Percentiles rank a stretch among this genome's conserved stretches.
Conservation (phyloP, 371 early-diverging fungal species). For the Saksenaea vasiformis region DNA sequence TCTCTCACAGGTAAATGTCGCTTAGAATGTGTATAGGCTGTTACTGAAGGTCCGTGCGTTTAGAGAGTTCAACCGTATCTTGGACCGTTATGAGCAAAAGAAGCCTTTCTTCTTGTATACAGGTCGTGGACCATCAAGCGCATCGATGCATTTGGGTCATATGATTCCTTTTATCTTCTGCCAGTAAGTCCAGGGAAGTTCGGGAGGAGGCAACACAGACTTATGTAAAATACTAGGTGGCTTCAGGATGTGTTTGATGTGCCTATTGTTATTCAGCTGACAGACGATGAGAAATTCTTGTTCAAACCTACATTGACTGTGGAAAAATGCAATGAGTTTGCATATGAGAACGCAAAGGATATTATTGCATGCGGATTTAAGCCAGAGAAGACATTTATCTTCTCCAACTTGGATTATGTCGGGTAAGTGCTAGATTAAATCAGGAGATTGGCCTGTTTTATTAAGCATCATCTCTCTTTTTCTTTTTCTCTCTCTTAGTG, state of each 20-base stretch:
- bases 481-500: conserved; percentile 53
- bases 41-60: neutral
- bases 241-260: conserved; percentile 98
- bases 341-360: conserved; percentile 92
- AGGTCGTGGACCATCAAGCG: conserved; percentile 98
- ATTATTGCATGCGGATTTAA: conserved; percentile 99
- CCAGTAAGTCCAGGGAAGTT: conserved; percentile 64
- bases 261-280: conserved; percentile 98
- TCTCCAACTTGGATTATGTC: conserved; percentile 92
- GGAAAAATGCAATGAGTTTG: conserved; percentile 84
- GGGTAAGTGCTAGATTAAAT: conserved; percentile 55
- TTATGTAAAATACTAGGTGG: conserved; percentile 60
- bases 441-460: neutral
- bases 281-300: conserved; percentile 99
- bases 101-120: conserved; percentile 99
- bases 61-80: conserved; percentile 89
- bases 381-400: conserved; percentile 98
- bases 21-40: neutral
- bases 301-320: conserved; percentile 93
- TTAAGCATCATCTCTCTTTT: neutral
- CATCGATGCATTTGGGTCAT: conserved; percentile 99
- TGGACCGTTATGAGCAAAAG: conserved; percentile 91
- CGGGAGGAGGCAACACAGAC: neutral
- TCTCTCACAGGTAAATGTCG: conserved; percentile 87
- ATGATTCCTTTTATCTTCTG: conserved; percentile 98